A percentile compares a stretch with the other conserved stretches of the same genome.
Evolutionary conservation across 2,329 filamentous ascomycete genomes (phyloP).

Genomic region (Xylaria sp.): DNA sequence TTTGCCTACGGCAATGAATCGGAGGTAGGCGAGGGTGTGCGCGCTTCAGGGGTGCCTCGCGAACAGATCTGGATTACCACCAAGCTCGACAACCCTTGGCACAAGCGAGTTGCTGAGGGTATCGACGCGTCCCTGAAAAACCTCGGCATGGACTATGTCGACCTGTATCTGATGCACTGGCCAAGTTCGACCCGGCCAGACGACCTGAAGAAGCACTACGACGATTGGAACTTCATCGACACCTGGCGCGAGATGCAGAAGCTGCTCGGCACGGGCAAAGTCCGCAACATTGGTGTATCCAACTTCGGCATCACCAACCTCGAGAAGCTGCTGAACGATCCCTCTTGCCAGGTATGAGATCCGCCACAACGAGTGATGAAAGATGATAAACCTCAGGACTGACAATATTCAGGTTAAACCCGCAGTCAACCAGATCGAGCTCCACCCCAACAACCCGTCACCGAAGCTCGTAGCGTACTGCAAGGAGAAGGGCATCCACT

Average conservation of each 20-base stretch:
- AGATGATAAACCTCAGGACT: background rate
- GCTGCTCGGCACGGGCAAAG: slow-evolving; percentile 74
- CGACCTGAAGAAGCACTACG: slow-evolving; percentile 73
- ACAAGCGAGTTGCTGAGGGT: slow-evolving; percentile 73
- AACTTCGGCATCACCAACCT: slow-evolving; percentile 87
- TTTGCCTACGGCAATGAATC: slow-evolving; percentile 81
- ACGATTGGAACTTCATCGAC: slow-evolving; percentile 85
- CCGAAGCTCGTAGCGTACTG: slow-evolving; percentile 80
- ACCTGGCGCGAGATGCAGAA: slow-evolving; percentile 81
- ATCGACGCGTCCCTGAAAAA: slow-evolving; percentile 69
- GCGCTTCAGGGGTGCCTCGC: slow-evolving; percentile 71
- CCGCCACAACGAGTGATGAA: slow-evolving; percentile 11
- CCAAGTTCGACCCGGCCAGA: slow-evolving; percentile 71
- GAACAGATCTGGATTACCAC: slow-evolving; percentile 78
- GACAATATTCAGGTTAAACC: slow-evolving; percentile 59
- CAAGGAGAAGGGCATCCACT: slow-evolving; percentile 78
- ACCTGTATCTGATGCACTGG: slow-evolving; percentile 80
- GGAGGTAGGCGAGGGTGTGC: slow-evolving; percentile 74
- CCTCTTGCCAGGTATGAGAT: slow-evolving; percentile 66
- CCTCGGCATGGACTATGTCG: slow-evolving; percentile 73
- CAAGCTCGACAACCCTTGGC: slow-evolving; percentile 85
- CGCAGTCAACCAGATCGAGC: slow-evolving; percentile 84
- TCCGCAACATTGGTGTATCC: slow-evolving; percentile 84
- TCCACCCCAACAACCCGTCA: slow-evolving; percentile 84
- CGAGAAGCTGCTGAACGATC: slow-evolving; percentile 77